Evolutionary conservation across 2,329 filamentous ascomycete species (phyloP).

Genomic region (Lasiodiplodia citricola): DNA sequence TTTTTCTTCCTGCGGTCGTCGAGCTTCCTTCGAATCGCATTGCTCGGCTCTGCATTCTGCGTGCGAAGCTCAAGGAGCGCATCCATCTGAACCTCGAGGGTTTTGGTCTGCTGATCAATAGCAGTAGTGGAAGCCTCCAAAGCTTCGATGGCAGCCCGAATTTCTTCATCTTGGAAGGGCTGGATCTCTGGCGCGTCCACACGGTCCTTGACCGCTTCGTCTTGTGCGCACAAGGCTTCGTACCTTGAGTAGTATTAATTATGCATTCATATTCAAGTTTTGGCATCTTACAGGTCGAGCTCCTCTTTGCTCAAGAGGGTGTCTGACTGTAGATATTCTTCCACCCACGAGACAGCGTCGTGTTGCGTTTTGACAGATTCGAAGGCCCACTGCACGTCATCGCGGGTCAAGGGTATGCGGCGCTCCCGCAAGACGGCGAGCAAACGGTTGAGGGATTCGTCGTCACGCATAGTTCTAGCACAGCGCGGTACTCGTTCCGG

Average conservation of each 20-base stretch:
- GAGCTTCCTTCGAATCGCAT: constrained; percentile 43
- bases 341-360: constrained; percentile 51
- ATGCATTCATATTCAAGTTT: not conserved
- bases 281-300: constrained; percentile 48
- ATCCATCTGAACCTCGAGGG: constrained; percentile 65
- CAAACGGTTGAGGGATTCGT: constrained; percentile 47
- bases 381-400: constrained; percentile 56
- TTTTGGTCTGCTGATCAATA: constrained; percentile 68
- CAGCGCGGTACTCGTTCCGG: not conserved
- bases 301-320: constrained; percentile 58
- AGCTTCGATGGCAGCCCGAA: constrained; percentile 66
- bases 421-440: constrained; percentile 52
- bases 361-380: constrained; percentile 48
- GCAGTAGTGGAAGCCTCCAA: constrained; percentile 68
- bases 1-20: constrained; percentile 45
- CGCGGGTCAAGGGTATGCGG: constrained; percentile 49
- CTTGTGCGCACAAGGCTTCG: constrained; percentile 40
- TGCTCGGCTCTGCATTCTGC: constrained; percentile 48
- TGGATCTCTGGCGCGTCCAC: constrained; percentile 42
- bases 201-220: constrained; percentile 39
- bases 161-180: constrained; percentile 63
- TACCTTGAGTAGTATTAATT: constrained; percentile 33
- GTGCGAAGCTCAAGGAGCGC: constrained; percentile 62
- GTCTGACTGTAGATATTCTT: constrained; percentile 52
- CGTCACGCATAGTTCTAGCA: not conserved